Base-by-base conservation (phyloP, 805 yeast genomes). In the Sungouiella blattae region DNA sequence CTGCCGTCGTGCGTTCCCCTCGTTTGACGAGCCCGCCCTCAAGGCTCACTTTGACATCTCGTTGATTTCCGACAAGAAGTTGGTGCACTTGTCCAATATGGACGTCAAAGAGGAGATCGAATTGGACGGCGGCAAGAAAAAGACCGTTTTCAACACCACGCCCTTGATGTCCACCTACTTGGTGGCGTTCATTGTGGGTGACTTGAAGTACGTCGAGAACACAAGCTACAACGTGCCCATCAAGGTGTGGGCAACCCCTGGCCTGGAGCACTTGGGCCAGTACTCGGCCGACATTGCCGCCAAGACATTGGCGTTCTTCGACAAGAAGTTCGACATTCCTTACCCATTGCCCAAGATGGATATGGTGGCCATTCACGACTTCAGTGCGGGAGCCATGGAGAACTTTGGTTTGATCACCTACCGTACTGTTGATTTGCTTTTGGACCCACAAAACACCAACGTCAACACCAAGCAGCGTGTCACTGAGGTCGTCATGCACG, bases 371-470 rank as follows among this genome's bases (percentile, higher is more conserved):
- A 82, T 83, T 43, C 91, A 83, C 52, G 93, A 83, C 60, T 85
- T 84, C 59, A 69, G 85, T 23, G 88, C 88, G 14, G 93, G 93
- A 51, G 95, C 95, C 31, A 85, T 85, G 95, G 95, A 85, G 64
- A 85, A 85, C 61, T 83, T 83, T 73, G 88, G 88, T 38, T 69
- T 83, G 52, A 75, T 85, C 50, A 85, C 93, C 16, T 85, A 81
- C 63, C 75, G 93, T 62, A 81, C 84, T 30, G 83, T 80, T 28
- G 91, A 83, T 47, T 64, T 85, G 40, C 70, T 85, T 44, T 70
- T 81, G 46, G 91, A 83, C 55, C 87, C 85, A 44, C 74, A 77
- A 49, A 75, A 75, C 50, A 78, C 93, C 32, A 77, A 80, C 42
- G 66, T 77, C 43, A 68, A 67, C 40, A 74, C 83, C 46, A 77